Evolutionary conservation across 129 eudicot genomes (phyloP).

Genomic region (Solidago caesia): DNA sequence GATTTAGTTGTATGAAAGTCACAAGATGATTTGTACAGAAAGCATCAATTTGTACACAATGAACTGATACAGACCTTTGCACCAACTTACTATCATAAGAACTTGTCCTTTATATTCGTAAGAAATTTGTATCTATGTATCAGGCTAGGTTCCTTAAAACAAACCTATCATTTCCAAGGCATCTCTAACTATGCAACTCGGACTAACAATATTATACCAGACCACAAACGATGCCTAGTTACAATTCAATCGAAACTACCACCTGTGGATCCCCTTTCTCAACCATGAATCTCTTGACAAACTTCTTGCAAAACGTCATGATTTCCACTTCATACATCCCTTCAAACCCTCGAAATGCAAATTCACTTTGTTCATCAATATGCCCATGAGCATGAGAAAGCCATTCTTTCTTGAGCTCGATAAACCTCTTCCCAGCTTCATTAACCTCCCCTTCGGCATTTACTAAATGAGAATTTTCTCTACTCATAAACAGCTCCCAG

Average conservation of each 20-base stretch:
- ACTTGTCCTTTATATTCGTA: no score
- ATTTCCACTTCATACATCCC: conserved; percentile 65
- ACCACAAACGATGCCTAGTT: neutral
- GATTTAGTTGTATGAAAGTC: no score
- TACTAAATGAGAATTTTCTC: conserved; percentile 67
- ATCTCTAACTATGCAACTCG: no score
- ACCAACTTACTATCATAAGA: no score
- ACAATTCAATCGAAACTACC: conserved; percentile 1
- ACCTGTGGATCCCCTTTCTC: conserved; percentile 36
- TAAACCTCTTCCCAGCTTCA: conserved; percentile 68
- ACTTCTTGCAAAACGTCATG: conserved; percentile 24
- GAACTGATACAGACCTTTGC: no score
- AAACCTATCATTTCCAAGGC: no score
- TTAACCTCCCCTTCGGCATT: conserved; percentile 90
- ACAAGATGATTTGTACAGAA: no score
- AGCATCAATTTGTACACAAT: no score
- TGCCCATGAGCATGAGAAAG: conserved; percentile 56
- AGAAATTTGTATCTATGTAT: no score
- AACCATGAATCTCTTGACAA: conserved; percentile 64
- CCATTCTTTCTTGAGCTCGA: conserved; percentile 82
- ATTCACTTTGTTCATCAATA: conserved; percentile 47
- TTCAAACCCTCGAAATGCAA: conserved; percentile 67
- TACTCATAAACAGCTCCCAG: conserved; percentile 86
- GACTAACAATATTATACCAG: neutral
- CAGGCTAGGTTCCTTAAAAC: no score